Base-by-base conservation (phyloP, 2,329 filamentous ascomycete species). In the Bipolaris gigantea region DNA sequence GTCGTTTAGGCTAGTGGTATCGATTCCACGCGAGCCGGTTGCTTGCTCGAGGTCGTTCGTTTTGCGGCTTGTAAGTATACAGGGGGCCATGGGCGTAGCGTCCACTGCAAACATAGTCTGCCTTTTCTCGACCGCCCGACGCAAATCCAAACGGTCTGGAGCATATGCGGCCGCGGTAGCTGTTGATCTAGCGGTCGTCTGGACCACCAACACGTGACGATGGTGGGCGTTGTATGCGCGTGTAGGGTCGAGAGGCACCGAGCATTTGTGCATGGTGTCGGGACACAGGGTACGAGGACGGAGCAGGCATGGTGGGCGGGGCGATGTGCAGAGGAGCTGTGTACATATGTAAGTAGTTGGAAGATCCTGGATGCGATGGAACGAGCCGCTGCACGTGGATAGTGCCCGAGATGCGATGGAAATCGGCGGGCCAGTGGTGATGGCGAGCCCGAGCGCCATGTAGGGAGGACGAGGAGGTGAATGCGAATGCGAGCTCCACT, bases 401-500 rank as follows among this genome's bases (percentile, higher is more conserved):
- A 19, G 18, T 30, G 27, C 10, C 19, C 13, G 36, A 21, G 13
- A 39, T 9, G 38, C 16, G 15, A 11, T 25, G 21, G 13, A 40
- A 23, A 30, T 30, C 10, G 10, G 3, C 27, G 27, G 27, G 27
- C 27, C 27, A 30, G 27, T 30, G 10, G 10, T 30, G 27, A 40
- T 23, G 38, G 27, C 19, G 27, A 27, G 16, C 40, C 2, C 16
- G 2, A 16, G 23, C 13, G n/a, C 25, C 25, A 43, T 4, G 1
- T 10, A 3, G 5, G 13, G 25, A 25, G 7, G 33, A 35, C 15
- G 33, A 35, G 5, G 33, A n/a, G 1, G 4, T 9, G 39, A 60
- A 57, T 11, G 39, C 60, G 56, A 62, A 62, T 39, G 48, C 59
- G 61, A 63, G 48, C 32, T 52, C 34, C 46, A 45, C 41, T 18